phyloP scores from a whole-genome alignment of 495 filamentous ascomycete species.

The Schizothecium vesticola region DNA sequence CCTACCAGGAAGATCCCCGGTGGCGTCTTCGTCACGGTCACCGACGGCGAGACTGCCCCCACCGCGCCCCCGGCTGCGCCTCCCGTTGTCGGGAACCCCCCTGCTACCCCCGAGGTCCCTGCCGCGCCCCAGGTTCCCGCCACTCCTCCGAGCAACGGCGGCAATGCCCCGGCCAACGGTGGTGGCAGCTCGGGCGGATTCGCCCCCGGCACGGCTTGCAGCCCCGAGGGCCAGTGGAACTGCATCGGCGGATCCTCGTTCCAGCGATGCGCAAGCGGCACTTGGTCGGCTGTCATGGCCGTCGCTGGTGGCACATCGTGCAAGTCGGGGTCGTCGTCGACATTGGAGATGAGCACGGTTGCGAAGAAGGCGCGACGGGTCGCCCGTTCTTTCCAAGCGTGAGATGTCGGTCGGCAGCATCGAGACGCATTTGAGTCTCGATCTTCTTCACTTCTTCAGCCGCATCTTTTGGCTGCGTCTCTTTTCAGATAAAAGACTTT shows the following conservation, averaged over 20 bases:
- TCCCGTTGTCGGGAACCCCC: not conserved
- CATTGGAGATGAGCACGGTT: not conserved
- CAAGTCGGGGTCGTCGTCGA: constrained; percentile 23
- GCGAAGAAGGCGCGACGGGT: constrained; percentile 17
- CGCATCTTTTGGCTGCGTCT: not conserved
- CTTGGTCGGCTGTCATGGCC: constrained; percentile 34
- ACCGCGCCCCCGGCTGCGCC: not conserved
- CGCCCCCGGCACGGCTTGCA: constrained; percentile 32
- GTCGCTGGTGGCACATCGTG: constrained; percentile 37
- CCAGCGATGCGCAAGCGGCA: constrained; percentile 42
- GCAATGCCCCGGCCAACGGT: constrained; percentile 15
- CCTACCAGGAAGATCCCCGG: constrained; percentile 31
- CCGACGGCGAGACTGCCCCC: constrained; percentile 13
- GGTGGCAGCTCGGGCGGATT: constrained; percentile 14
- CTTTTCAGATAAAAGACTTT: not conserved
- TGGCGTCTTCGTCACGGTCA: constrained; percentile 58
- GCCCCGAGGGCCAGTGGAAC: constrained; percentile 41
- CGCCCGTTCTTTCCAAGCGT: constrained; percentile 27
- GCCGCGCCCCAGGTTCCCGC: not conserved
- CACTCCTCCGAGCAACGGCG: constrained; percentile 9
- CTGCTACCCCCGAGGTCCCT: constrained; percentile 10
- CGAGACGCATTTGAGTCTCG: not conserved
- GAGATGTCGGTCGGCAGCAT: not conserved
- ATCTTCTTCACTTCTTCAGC: constrained; percentile 1
- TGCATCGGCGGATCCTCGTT: constrained; percentile 37